Base-by-base conservation (phyloP, 768 basidiomycete genomes). In the Serendipita vermifera region DNA sequence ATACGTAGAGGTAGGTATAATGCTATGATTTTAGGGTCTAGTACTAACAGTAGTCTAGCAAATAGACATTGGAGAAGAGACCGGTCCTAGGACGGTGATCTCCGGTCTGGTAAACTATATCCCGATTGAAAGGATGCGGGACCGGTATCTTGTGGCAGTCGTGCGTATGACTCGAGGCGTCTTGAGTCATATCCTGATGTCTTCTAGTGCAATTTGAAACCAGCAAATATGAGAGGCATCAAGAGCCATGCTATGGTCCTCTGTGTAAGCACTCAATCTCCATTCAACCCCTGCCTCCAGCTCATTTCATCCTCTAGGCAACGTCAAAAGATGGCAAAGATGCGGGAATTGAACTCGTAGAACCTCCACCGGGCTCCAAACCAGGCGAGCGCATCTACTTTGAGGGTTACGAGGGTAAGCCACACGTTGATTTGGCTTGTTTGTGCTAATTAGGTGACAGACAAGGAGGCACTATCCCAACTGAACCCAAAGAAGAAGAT, bases 401-500 rank as follows among this genome's bases (percentile, higher is more conserved):
- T 60, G 96, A 98, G 64, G 94, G 93, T 61, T 93, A 80, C 65
- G 86, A 91, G 70, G 76, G 86, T 90, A 62, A 58, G 81, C 58
- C 57, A 26, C 58, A 38, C 26, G 5, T 17, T 38, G 38, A 31
- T 39, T 48, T 35, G 39, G 2, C 35, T 26, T 56, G 33, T 38
- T 55, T 22, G 43, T 53, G 26, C 57, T 59, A 26, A 38, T 29
- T 11, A 53, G 35, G 56, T 39, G 7, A 48, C 53, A 84, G 84
- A 72, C 62, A 75, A 75, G 0, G 76, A 73, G 17, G 86, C 92
- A 0, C 71, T 94, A 22, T 64, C 84, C 5, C 90, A 93, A 64
- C 74, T 99, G 57, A 97, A 97, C 69, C 96, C 96, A 11, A 99
- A 98, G 73, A 98, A 96, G 75, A 99, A 98, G 73, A 87, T 98